A percentile compares a stretch with the other conserved stretches of the same genome.
phyloP scores from a whole-genome alignment of 2,329 filamentous ascomycete species.

The Pseudomassariella vexata region DNA sequence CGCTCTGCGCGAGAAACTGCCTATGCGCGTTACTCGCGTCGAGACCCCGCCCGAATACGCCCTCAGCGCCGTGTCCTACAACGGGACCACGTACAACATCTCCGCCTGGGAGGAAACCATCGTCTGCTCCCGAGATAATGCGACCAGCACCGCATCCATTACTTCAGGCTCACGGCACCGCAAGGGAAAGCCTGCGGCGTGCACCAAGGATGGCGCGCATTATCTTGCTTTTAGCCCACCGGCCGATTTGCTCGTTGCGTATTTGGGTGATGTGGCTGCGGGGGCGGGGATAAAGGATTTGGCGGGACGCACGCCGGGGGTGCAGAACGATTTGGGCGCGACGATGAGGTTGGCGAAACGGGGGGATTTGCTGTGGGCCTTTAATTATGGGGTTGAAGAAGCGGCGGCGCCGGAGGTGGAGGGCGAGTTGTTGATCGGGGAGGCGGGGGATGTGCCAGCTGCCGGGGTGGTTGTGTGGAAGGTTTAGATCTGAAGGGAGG shows the following conservation, averaged over 20 bases:
- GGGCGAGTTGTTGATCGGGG: conserved; percentile 9
- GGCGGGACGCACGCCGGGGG: conserved; percentile 10
- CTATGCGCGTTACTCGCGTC: conserved; percentile 16
- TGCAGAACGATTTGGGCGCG: conserved; percentile 11
- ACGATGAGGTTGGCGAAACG: conserved; percentile 11
- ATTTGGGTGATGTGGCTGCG: conserved; percentile 14
- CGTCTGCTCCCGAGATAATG: conserved; percentile 9
- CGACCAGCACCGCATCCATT: conserved; percentile 11
- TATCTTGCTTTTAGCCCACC: conserved; percentile 17
- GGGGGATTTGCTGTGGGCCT: conserved; percentile 14
- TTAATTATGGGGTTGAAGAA: conserved; percentile 14
- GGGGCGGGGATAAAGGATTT: conserved; percentile 10
- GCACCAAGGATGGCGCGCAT: conserved; percentile 10
- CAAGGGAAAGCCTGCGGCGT: conserved; percentile 13
- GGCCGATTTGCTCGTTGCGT: conserved; percentile 13
- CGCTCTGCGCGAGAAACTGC: conserved; percentile 11
- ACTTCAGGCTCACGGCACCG: conserved; percentile 14
- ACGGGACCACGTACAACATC: conserved; percentile 13
- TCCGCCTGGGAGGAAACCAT: conserved; percentile 15
- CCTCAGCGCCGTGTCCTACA: conserved; percentile 11
- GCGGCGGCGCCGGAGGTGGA: conserved; percentile 9
- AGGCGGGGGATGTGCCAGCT: conserved; percentile 10
- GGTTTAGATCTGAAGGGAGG: too few relatives aligned
- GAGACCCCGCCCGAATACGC: conserved; percentile 15
- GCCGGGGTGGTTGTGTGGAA: conserved; percentile 14